Evolutionary conservation across 2,329 filamentous ascomycete species (phyloP), one percentile per base, ranked within the genome.

Genomic region (Septoria linicola): DNA sequence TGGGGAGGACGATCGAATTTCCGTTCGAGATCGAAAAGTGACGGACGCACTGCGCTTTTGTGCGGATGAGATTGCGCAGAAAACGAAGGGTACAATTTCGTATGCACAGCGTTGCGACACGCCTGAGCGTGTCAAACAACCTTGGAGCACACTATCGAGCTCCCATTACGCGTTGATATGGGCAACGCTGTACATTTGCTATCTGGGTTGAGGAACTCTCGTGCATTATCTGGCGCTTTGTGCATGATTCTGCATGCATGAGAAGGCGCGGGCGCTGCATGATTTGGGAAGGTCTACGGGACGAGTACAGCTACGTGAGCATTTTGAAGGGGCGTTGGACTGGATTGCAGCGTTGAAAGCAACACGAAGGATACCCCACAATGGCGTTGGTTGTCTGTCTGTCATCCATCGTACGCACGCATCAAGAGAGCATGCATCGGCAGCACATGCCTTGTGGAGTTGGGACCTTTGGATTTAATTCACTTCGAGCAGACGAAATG

Each of bases 361-460:
- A 39, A 17, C 36, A 39, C 17, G 13, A 39, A 39, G 36, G 36
- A 39, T 39, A 39, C 10, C 36, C 36, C 36, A 19, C 36, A 39
- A 5, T 20, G 36, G 36, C 36, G 36, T 21, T 39, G 36, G 23
- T 27, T 27, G 23, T 27, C 10, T 5, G 23, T 27, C 10, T 5
- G 10, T 27, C 36, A 39, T 39, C n/a, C n/a, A n/a, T n/a, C n/a
- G n/a, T n/a, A n/a, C n/a, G n/a, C n/a, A n/a, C n/a, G n/a, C n/a
- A n/a, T n/a, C n/a, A 39, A 20, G 36, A 13, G 11, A 13, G 16
- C 13, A 10, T 17, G 19, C 14, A 36, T 14, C n/a, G 34, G 36
- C 36, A 39, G 36, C 36, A 39, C 36, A 20, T 10, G 36, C 36
- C 36, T 8, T 16, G 34, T 19, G 34, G 34, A 36, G 34, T 36